Conservation (phyloP, 148 eudicot genomes). For the Camellia japonica region DNA sequence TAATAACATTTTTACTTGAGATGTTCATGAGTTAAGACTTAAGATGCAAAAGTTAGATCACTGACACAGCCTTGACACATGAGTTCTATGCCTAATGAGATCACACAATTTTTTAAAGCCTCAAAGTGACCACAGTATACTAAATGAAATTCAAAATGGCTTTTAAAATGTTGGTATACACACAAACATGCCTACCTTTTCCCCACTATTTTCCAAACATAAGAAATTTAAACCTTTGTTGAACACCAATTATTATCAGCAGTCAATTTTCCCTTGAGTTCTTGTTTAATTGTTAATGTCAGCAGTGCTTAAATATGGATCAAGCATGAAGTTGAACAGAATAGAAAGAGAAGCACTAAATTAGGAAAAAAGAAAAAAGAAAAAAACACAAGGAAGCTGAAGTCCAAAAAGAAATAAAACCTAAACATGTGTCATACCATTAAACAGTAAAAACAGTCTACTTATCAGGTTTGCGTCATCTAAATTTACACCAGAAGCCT, state of each 20-base stretch:
- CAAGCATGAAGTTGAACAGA: neutral
- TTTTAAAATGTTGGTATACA: neutral
- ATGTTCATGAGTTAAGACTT: neutral
- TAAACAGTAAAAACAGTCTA: slow-evolving; percentile 70
- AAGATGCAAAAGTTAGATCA: neutral
- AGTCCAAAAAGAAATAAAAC: neutral
- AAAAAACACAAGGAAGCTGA: slow-evolving; percentile 5
- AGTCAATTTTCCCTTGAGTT: neutral
- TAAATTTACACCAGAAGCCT: slow-evolving; percentile 72
- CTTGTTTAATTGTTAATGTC: no score
- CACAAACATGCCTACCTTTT: neutral
- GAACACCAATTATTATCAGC: neutral
- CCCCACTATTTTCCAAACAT: neutral
- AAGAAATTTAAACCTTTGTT: neutral
- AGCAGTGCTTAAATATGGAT: neutral
- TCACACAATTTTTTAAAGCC: neutral
- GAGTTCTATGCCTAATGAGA: neutral
- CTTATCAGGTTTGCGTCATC: slow-evolving; percentile 70
- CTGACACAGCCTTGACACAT: neutral
- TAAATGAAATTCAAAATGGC: no score
- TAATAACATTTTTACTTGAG: neutral
- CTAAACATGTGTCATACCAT: slow-evolving; percentile 46
- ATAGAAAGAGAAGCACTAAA: neutral
- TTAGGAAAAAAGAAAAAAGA: neutral
- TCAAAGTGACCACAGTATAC: neutral